Percentiles rank a stretch among this genome's conserved stretches.
phyloP scores from a whole-genome alignment of 2,329 filamentous ascomycete genomes.

The Botrytis byssoidea region DNA sequence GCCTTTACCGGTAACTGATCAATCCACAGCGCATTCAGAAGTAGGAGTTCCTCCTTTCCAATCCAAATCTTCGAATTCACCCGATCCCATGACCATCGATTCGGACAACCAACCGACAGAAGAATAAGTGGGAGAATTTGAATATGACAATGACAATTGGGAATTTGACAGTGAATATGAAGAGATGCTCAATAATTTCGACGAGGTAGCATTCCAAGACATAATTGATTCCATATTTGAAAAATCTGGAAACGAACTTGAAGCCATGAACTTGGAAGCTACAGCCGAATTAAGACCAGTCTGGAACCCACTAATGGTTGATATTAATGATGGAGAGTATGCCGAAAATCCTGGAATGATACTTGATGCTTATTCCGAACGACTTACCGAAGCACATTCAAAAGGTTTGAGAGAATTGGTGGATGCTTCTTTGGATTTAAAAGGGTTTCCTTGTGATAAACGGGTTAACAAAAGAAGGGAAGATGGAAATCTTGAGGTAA shows the following conservation, averaged over 20 bases:
- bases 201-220: not conserved
- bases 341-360: not conserved
- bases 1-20: no score
- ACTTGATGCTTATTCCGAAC: not conserved
- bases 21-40: no score
- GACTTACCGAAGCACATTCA: not conserved
- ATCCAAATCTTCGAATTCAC: not conserved
- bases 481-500: not conserved
- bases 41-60: not conserved
- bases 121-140: no score
- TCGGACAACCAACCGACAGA: not conserved
- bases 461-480: not conserved
- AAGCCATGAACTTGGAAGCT: not conserved
- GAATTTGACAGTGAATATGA: not conserved
- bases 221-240: not conserved
- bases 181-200: not conserved
- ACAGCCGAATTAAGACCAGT: not conserved
- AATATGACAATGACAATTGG: no score
- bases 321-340: not conserved
- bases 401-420: not conserved
- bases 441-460: conserved; percentile 3
- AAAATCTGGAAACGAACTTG: not conserved
- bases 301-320: not conserved
- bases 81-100: not conserved
- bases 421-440: not conserved